Base-by-base conservation (phyloP, 2,329 filamentous ascomycete species). In the Peltaster fructicola region DNA sequence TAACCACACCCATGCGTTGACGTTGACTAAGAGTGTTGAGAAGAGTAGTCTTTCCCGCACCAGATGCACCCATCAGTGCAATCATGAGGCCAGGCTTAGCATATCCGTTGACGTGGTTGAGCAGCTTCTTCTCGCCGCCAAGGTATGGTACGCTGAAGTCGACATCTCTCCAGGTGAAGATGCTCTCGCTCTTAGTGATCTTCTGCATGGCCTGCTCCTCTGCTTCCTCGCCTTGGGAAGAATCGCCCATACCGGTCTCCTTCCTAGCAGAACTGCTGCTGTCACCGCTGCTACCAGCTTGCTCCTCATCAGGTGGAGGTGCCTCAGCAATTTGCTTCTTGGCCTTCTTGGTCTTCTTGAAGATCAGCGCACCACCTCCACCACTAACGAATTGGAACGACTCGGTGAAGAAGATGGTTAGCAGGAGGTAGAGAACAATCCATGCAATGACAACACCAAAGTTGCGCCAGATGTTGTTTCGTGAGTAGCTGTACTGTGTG, bases 31-130 rank as follows among this genome's bases (percentile, higher is more conserved):
- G 52, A 0, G 75, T 80, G 47, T 88, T 82, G 10, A 90, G 59
- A 0, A 90, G 55, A 0, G 80, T 88, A 0, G 78, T 84, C 52
- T 90, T 90, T 8, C 80, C 81, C 6, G 81, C 80, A 20, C 77
- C 78, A 4, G 69, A 79, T 2, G 75, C 76, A 26, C 81, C 81
- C 60, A 88, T 79, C 1, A 90, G 56, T 0, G 80, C 80, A 20
- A 80, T 70, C 65, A 90, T 72, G 10, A 75, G 52, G 10, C 80
- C 79, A 1, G 80, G 80, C 41, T 81, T 82, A 2, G 71, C 78
- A 37, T 78, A 85, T 2, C 80, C 80, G 29, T 61, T 73, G 30
- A 88, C 67, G 4, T 69, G 61, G 40, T 78, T 73, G 23, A 80
- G 54, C 1, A 79, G 56, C 43, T 68, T 63, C 17, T 65, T 61